These are phyloP conservation scores for Candida ficus DNA, from an alignment of 805 yeast species.

Conservation along the genomic window DNA sequence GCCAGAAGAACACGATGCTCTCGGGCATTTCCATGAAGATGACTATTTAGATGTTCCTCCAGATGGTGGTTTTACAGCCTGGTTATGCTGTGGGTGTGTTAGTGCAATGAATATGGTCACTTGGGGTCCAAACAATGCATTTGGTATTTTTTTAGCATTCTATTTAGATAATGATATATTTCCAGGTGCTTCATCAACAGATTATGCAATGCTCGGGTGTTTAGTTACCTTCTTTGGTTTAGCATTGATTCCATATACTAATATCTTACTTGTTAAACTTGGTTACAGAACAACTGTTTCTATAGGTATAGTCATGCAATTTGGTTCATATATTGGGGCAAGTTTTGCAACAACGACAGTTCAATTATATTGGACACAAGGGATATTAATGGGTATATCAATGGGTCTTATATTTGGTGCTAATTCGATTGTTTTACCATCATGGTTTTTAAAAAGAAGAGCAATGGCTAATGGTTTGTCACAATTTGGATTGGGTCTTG, in stretches of 20 bases:
- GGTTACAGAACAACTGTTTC: constrained; percentile 37
- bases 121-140: constrained; percentile 40
- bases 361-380: constrained; percentile 51
- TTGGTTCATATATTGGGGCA: constrained; percentile 45
- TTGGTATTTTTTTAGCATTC: constrained; percentile 48
- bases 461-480: constrained; percentile 47
- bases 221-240: constrained; percentile 46
- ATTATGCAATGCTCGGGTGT: constrained; percentile 55
- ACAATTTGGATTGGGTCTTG: constrained; percentile 47
- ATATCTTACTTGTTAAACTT: constrained; percentile 35
- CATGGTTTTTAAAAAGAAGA: constrained; percentile 47
- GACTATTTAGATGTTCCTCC: constrained; percentile 36
- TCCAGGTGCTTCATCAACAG: constrained; percentile 44
- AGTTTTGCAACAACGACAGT: constrained; percentile 45
- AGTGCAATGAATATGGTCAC: constrained; percentile 25
- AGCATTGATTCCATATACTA: constrained; percentile 44
- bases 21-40: constrained; percentile 22
- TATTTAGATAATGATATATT: constrained; percentile 39
- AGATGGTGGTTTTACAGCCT: constrained; percentile 41
- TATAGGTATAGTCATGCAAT: constrained; percentile 38
- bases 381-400: constrained; percentile 45
- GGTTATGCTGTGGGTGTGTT: constrained; percentile 40
- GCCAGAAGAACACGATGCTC: constrained; percentile 8
- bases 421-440: constrained; percentile 42
- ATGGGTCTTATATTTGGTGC: constrained; percentile 47